Conservation (phyloP, 352 stramenopile genomes). For the Nothophytophthora sp. region DNA sequence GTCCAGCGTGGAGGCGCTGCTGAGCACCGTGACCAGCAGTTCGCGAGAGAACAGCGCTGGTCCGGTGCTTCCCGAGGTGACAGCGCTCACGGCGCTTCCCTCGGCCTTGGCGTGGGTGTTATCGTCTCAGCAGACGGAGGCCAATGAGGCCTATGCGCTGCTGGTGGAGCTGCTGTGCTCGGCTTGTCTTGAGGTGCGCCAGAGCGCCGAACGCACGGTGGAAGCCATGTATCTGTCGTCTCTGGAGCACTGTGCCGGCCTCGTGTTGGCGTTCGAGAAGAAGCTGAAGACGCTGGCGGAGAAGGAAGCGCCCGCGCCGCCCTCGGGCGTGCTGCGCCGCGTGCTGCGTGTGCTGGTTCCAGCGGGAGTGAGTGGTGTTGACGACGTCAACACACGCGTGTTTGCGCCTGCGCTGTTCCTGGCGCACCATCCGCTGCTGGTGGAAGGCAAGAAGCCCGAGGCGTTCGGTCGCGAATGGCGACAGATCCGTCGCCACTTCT, state of each 20-base stretch:
- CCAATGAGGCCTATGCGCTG: slow-evolving; percentile 49
- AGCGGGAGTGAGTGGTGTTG: slow-evolving; percentile 25
- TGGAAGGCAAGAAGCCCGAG: slow-evolving; percentile 51
- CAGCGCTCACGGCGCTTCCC: slow-evolving; percentile 52
- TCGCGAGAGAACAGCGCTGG: slow-evolving; percentile 20
- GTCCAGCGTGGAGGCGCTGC: slow-evolving; percentile 40
- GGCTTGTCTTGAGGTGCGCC: slow-evolving; percentile 47
- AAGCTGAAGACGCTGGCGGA: slow-evolving; percentile 54
- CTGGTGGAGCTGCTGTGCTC: slow-evolving; percentile 64
- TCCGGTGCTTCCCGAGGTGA: slow-evolving; percentile 53
- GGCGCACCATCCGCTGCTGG: slow-evolving; percentile 75
- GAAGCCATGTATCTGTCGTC: slow-evolving; percentile 54
- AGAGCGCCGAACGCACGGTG: slow-evolving; percentile 48
- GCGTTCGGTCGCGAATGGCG: slow-evolving; percentile 72
- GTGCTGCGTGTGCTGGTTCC: slow-evolving; percentile 63
- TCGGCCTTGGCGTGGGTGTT: slow-evolving; percentile 69
- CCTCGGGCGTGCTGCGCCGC: slow-evolving; percentile 59
- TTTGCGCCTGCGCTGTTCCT: slow-evolving; percentile 60
- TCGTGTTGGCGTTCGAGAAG: slow-evolving; percentile 56
- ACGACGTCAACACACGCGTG: slow-evolving; percentile 38
- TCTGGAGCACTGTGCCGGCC: slow-evolving; percentile 50
- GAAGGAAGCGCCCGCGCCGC: slow-evolving; percentile 43
- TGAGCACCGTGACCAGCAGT: slow-evolving; percentile 28
- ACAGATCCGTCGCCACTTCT: slow-evolving; percentile 59
- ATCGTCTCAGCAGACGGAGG: slow-evolving; percentile 55